Evolutionary conservation across 2,329 filamentous ascomycete species (phyloP), one percentile per base, ranked within the genome.

Genomic region (Fusarium nematophilum): DNA sequence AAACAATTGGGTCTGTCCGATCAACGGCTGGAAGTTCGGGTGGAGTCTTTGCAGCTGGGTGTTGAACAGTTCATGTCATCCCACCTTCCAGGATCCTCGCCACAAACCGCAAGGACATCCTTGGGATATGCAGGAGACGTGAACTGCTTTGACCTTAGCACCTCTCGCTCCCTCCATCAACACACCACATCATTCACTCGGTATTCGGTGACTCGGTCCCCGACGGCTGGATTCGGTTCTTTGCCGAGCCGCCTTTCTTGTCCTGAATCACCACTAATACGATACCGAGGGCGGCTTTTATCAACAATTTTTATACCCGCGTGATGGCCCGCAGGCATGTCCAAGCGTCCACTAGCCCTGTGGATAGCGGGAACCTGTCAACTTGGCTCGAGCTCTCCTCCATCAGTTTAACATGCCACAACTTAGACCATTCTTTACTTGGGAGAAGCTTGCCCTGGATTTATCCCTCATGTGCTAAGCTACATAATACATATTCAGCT

Each of bases 201-300:
- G 21, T 21, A 21, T 44, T 18, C n/a, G 27, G 13, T 27, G n/a
- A 51, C 44, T 51, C 54, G 59, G 54, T 47, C 25, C 36, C 21
- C 43, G 40, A 45, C 49, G 33, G 34, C 21, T 33, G 23, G 23
- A 25, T 27, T 45, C 45, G 45, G 52, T 39, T 47, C 29, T 38
- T 48, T 38, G 17, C 46, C 56, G 47, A 59, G 40, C 8, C 31
- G 25, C 27, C 21, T 46, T 30, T 38, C 34, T 9, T 23, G 27
- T 33, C 27, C 34, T 7, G 30, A 8, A 34, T 14, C 27, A 26
- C 4, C 6, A 21, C 21, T 21, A 21, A 21, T 21, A 18, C 23
- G 47, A 39, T 44, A 39, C 49, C 49, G 54, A 51, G 34, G 33
- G 37, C 39, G 58, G 59, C 23, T 62, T 31, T 37, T 27, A 31